Evolutionary conservation across 2,329 filamentous ascomycete genomes (phyloP), one percentile per base, ranked within the genome.

Genomic region (Fusarium sambucinum): DNA sequence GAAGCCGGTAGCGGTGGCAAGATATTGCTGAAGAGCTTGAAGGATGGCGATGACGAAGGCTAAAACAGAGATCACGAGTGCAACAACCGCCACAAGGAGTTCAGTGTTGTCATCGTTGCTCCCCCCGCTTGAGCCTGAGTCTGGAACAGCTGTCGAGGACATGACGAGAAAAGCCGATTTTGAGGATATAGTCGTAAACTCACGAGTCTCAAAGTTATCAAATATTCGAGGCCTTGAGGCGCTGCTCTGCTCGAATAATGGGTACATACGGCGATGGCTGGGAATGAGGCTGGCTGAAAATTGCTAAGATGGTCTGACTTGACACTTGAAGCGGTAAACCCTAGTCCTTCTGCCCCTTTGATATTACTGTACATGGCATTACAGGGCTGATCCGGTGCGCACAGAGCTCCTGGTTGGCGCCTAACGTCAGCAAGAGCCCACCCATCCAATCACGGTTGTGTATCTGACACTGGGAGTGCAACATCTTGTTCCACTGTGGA

Each of bases 1-100:
- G 59, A 79, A 82, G 14, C 80, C 80, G 3, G 76, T 76, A 0
- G 81, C 81, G 2, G 81, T 81, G 1, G 80, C 76, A 16, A 77
- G 75, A 60, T 81, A 83, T 58, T 83, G 81, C 54, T 83, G 81
- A 2, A 78, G 69, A 0, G 81, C 77, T 51, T 83, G 81, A 2
- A 80, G 66, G 6, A 77, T 52, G 5, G 81, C 77, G 6, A 79
- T 79, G 8, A 80, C 27, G 3, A 83, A 73, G 19, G 81, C 81
- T 6, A 83, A 68, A 1, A 82, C 66, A 5, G 81, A 82, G 32
- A 83, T 76, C 16, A 80, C 74, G 23, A 83, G 69, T n/a, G 81
- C 81, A 8, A 78, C 77, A 29, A 76, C 69, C 38, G 79, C 79
- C 6, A 82, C 64, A 17, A 73, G 63, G 9, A 76, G 71, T 54